Evolutionary conservation across 176 grass and related monocot genomes (phyloP).

Genomic region (Zoysia japonica): DNA sequence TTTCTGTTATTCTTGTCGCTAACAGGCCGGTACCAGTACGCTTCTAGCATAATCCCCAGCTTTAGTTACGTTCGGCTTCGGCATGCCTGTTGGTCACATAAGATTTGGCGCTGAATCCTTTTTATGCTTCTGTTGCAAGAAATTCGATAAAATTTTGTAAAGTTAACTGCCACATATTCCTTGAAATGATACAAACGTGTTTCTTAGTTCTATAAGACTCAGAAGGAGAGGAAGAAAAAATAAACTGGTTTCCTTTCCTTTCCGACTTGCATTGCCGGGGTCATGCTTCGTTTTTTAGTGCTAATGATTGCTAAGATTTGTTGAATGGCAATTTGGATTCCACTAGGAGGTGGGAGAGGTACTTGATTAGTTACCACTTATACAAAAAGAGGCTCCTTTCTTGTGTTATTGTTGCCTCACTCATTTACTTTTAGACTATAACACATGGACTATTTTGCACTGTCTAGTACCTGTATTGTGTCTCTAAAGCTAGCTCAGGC

Average conservation of each 20-base stretch:
- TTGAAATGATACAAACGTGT: constrained; percentile 20
- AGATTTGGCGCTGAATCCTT: constrained; percentile 23
- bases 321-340: constrained; percentile 55
- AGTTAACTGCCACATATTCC: background rate
- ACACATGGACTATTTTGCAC: constrained; percentile 13
- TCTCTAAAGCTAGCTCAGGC: constrained; percentile 33
- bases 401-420: constrained; percentile 42
- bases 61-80: constrained; percentile 43
- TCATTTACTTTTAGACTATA: constrained; percentile 40
- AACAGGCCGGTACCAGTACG: background rate
- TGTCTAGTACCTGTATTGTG: constrained; percentile 31
- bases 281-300: constrained; percentile 27
- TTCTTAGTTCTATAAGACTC: background rate
- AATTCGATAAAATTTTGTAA: constrained; percentile 23
- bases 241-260: background rate
- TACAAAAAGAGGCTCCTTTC: constrained; percentile 35
- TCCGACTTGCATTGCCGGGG: constrained; percentile 16
- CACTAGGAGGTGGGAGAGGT: constrained; percentile 34
- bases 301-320: constrained; percentile 39
- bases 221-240: background rate
- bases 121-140: constrained; percentile 21
- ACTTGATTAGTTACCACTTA: constrained; percentile 18
- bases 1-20: constrained; percentile 24
- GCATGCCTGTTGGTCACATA: background rate
- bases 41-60: constrained; percentile 11